Evolutionary conservation across 2,329 filamentous ascomycete genomes (phyloP).

Genomic region (Coleophoma eucalyptorum): DNA sequence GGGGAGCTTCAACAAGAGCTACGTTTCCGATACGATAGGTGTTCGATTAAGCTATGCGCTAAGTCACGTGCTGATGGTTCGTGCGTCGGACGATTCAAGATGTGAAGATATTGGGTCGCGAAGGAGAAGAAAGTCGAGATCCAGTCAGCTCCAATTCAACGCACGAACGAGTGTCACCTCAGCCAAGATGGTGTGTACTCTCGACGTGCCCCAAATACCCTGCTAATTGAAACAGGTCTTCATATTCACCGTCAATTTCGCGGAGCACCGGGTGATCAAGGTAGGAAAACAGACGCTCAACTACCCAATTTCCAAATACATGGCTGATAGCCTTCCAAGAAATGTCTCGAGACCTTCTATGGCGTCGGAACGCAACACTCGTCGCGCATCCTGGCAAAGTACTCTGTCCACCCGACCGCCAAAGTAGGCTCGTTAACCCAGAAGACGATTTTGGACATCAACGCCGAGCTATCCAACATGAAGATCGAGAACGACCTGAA

Average conservation of each 20-base stretch:
- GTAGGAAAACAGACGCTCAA: constrained; percentile 41
- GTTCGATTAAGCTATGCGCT: constrained; percentile 17
- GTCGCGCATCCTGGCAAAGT: constrained; percentile 77
- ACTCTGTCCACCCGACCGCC: constrained; percentile 81
- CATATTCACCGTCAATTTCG: constrained; percentile 83
- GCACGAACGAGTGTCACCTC: not conserved
- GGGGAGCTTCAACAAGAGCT: constrained; percentile 6
- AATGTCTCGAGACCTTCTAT: constrained; percentile 81
- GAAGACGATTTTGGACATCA: constrained; percentile 77
- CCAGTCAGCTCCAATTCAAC: not conserved
- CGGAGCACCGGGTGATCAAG: constrained; percentile 78
- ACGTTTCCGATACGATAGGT: constrained; percentile 21
- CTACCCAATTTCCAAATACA: not conserved
- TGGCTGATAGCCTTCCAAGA: constrained; percentile 34
- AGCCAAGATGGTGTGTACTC: constrained; percentile 10
- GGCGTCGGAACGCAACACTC: constrained; percentile 71
- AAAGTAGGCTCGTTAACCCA: constrained; percentile 72
- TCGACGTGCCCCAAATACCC: not conserved
- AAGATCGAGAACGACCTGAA: constrained; percentile 88
- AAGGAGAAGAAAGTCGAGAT: not conserved
- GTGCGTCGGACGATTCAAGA: not conserved
- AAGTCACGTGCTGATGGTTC: constrained; percentile 1
- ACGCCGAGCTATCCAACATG: constrained; percentile 83
- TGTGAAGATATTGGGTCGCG: no score
- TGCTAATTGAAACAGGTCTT: constrained; percentile 49